Conservation (phyloP, 1,139 yeast species). For the Hyphopichia wangnamkhiaoensis region DNA sequence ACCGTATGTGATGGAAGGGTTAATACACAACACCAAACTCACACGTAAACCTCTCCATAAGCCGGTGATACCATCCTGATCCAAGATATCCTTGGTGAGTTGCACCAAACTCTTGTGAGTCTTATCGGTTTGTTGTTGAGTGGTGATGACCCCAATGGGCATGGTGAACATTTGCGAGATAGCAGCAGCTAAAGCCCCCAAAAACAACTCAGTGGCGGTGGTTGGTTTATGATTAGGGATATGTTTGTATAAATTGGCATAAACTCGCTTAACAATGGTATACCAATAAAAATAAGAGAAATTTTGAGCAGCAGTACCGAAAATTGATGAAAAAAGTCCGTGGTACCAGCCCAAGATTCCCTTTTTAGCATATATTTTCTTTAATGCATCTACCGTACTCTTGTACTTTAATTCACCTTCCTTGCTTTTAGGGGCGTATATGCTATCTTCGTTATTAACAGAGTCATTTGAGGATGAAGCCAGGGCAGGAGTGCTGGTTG, state of each 20-base stretch:
- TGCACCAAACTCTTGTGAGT: conserved; percentile 42
- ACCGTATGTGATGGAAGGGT: conserved; percentile 89
- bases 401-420: conserved; percentile 46
- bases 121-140: conserved; percentile 75
- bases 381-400: conserved; percentile 63
- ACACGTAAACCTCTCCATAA: conserved; percentile 88
- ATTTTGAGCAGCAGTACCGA: conserved; percentile 78
- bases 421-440: conserved; percentile 20
- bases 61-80: conserved; percentile 71
- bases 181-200: conserved; percentile 86
- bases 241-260: conserved; percentile 45
- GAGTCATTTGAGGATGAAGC: conserved; percentile 20
- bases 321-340: conserved; percentile 68
- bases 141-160: conserved; percentile 81
- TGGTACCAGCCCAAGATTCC: conserved; percentile 77
- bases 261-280: conserved; percentile 65
- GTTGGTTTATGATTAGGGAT: conserved; percentile 44
- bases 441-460: conserved; percentile 23
- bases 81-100: conserved; percentile 56
- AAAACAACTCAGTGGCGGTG: conserved; percentile 69
- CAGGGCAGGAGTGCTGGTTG: conserved; percentile 7
- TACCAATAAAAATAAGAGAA: conserved; percentile 90
- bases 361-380: conserved; percentile 54
- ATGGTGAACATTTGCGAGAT: conserved; percentile 80
- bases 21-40: conserved; percentile 72